These are phyloP conservation scores for Termitomyces sp. DNA, from an alignment of 768 basidiomycete genomes.

Conservation along the genomic window DNA sequence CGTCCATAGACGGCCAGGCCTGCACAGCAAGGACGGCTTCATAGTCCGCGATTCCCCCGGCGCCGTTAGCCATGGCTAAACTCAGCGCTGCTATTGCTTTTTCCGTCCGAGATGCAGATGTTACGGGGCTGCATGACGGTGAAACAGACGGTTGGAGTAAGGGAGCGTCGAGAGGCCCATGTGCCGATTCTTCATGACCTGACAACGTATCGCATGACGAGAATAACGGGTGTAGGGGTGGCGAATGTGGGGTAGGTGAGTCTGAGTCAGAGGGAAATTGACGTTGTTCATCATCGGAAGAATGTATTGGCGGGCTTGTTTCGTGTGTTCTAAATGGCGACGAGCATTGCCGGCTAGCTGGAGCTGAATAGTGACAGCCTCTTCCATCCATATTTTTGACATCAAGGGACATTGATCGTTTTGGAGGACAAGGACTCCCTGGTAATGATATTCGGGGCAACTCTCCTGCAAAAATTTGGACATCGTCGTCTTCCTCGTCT, in stretches of 20 bases:
- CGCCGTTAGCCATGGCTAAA: conserved; percentile 60
- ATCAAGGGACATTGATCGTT: conserved; percentile 41
- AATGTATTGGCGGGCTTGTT: conserved; percentile 22
- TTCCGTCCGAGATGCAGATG: conserved; percentile 43
- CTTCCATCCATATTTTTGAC: conserved; percentile 32
- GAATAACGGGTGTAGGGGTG: neutral
- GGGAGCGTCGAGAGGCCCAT: neutral
- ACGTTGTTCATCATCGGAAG: conserved; percentile 31
- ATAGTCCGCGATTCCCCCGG: conserved; percentile 56
- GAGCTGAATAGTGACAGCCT: neutral
- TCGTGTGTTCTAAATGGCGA: conserved; percentile 23
- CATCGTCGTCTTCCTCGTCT: conserved; percentile 47
- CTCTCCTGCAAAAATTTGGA: conserved; percentile 50
- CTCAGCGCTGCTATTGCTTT: conserved; percentile 56
- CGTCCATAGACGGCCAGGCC: conserved; percentile 25
- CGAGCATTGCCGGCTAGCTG: conserved; percentile 21
- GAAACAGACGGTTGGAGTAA: neutral
- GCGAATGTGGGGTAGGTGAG: neutral
- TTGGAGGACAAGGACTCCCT: conserved; percentile 21
- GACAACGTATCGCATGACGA: neutral
- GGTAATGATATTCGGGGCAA: conserved; percentile 17
- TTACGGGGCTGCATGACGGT: too few relatives aligned
- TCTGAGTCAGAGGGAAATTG: conserved; percentile 7
- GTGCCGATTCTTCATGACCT: neutral
- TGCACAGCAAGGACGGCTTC: conserved; percentile 38